Base-by-base conservation (phyloP, 805 yeast genomes). In the Saturnispora ahearnii region DNA sequence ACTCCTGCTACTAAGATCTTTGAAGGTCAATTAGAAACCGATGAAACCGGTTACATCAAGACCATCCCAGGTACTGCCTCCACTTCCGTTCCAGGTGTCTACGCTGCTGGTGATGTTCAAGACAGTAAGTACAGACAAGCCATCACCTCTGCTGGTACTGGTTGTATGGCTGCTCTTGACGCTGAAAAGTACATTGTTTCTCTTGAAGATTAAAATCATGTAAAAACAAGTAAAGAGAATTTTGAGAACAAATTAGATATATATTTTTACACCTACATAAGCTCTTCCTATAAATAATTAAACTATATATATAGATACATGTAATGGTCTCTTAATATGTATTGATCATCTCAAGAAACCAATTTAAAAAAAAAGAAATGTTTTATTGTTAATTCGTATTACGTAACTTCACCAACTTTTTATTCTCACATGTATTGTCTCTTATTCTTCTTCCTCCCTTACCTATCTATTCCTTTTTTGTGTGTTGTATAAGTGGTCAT, bases 51-150 rank as follows among this genome's bases (percentile, higher is more conserved):
- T 41, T 93, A 93, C 73, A 78, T 93, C 62, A 73, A 79, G 65
- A 93, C 99, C 55, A 73, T 75, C 40, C 96, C 98, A 60, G 99
- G 98, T 55, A 73, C 96, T 21, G 73, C 98, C 15, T 70, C 73
- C 60, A 93, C 99, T 44, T 81, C 95, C 12, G 78, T 91, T 52
- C 79, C 78, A 62, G 98, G 97, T 66, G 87, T 93, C 54, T 93
- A 85, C 60, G 99, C 99, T 53, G 99, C 99, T 53, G 99, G 99
- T 72, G 99, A 93, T 65, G 99, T 93, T 51, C 99, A 93, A 72
- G 99, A 93, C 72, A 84, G 87, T 69, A 80, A 79, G 67, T 93
- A 91, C 72, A 87, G 99, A 81, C 99, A 93, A 75, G 99, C 99
- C 52, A 88, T 93, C 65, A 93, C 99, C 40, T 89, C 97, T 67